phyloP scores from a whole-genome alignment of 129 eudicot genomes.

The Logfia minima region DNA sequence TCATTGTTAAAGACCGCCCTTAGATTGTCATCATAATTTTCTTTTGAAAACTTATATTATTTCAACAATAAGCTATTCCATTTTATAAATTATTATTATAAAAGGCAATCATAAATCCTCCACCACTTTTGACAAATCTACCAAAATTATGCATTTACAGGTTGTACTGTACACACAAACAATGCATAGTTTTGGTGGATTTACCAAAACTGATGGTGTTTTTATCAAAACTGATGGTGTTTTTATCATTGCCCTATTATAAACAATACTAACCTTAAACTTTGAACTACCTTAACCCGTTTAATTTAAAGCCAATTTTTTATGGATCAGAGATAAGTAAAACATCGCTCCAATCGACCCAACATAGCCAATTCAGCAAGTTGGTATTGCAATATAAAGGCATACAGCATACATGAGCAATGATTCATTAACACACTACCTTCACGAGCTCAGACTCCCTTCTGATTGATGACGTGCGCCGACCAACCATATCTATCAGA shows the following conservation, averaged over 20 bases:
- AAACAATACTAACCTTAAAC: background rate
- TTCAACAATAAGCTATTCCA: background rate
- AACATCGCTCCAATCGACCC: background rate
- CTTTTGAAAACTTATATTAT: too few species aligned
- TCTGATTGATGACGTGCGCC: slow-evolving; percentile 98
- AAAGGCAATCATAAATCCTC: too few species aligned
- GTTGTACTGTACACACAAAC: too few species aligned
- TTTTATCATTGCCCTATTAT: too few species aligned
- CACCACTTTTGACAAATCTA: too few species aligned
- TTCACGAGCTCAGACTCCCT: slow-evolving; percentile 84
- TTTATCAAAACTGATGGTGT: too few species aligned
- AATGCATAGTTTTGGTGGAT: too few species aligned
- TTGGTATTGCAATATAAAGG: background rate
- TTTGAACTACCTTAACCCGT: background rate
- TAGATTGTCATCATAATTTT: too few species aligned
- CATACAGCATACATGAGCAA: background rate
- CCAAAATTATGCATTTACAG: too few species aligned
- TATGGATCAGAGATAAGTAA: background rate
- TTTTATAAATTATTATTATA: too few species aligned
- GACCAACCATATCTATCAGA: slow-evolving; percentile 88
- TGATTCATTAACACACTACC: slow-evolving; percentile 40
- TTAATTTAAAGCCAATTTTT: background rate
- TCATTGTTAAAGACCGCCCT: too few species aligned
- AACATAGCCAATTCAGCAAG: background rate
- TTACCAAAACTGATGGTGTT: too few species aligned